These are phyloP conservation scores for Fraxinus velutina DNA, from an alignment of 305 asterid species.

Conservation along the genomic window DNA sequence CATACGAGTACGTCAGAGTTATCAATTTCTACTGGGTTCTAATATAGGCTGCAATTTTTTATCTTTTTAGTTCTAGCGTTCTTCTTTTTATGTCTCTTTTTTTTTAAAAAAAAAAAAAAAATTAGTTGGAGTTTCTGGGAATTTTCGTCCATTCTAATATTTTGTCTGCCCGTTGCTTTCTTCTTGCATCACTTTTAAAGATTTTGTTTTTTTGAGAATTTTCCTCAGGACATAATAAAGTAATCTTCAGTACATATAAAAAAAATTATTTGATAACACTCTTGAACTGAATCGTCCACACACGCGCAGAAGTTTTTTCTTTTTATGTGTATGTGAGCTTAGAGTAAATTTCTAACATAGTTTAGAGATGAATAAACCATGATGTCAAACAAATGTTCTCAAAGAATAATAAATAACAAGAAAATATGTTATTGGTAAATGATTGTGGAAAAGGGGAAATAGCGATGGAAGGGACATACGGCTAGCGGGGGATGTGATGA, in stretches of 20 bases:
- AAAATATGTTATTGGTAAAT: not conserved
- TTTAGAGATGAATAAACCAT: not conserved
- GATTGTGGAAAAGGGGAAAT: not conserved
- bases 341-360: too few species aligned
- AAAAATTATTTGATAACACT: not conserved
- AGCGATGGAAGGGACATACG: not conserved
- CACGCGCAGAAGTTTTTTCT: too few species aligned
- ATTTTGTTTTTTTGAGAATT: not conserved
- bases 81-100: not conserved
- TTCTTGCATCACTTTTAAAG: not conserved
- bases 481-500: not conserved
- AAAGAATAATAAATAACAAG: not conserved
- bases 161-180: not conserved
- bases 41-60: not conserved
- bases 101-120: too few species aligned
- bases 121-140: not conserved
- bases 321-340: too few species aligned
- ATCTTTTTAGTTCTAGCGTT: not conserved
- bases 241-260: not conserved
- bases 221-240: not conserved
- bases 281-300: not conserved
- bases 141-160: not conserved
- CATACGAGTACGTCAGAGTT: constrained; percentile 49
- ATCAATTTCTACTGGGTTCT: not conserved
- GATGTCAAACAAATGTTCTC: not conserved